Conservation (phyloP, 2,329 filamentous ascomycete species). For the Onygenales sp. region DNA sequence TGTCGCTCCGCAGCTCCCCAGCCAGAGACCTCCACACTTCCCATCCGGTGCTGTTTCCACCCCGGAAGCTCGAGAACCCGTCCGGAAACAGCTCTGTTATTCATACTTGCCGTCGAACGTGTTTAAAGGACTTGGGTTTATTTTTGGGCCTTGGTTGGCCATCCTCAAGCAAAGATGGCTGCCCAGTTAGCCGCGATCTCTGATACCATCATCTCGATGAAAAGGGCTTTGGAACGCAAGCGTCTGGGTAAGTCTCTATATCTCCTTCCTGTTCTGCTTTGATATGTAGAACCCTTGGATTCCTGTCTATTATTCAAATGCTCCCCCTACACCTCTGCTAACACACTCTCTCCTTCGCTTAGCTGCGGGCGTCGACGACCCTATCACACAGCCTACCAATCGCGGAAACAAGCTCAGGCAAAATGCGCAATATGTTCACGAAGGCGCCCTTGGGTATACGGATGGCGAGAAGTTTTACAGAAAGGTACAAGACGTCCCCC, state of each 20-base stretch:
- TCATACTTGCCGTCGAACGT: neutral
- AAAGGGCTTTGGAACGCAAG: slow-evolving; percentile 40
- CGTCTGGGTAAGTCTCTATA: slow-evolving; percentile 29
- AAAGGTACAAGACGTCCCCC: slow-evolving; percentile 35
- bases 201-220: slow-evolving; percentile 48
- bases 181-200: slow-evolving; percentile 37
- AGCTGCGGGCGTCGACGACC: slow-evolving; percentile 41
- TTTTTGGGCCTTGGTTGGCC: neutral
- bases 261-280: neutral
- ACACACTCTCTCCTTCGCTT: neutral
- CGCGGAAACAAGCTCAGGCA: slow-evolving; percentile 53
- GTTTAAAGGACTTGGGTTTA: neutral
- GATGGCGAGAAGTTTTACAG: slow-evolving; percentile 45
- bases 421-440: slow-evolving; percentile 47
- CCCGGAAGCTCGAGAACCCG: neutral
- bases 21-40: neutral
- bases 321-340: neutral
- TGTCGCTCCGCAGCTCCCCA: no score
- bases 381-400: slow-evolving; percentile 46
- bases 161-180: slow-evolving; percentile 23
- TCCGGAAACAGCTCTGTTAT: neutral
- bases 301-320: neutral
- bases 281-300: neutral
- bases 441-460: slow-evolving; percentile 44
- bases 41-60: neutral